These are phyloP conservation scores for Salix arbutifolia DNA, from an alignment of 345 rosid species.

Conservation along the genomic window DNA sequence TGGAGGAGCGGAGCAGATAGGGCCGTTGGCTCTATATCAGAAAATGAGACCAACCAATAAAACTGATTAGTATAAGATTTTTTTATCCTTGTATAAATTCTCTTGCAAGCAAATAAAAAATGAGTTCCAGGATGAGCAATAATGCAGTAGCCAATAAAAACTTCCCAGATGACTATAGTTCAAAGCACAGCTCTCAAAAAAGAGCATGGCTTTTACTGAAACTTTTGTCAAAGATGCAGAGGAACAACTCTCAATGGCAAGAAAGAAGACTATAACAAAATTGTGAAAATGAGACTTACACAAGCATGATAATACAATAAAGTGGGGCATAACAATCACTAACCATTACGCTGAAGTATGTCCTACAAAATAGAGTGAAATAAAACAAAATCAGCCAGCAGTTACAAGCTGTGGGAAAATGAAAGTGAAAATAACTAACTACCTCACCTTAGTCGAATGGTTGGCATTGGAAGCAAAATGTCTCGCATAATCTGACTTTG, in stretches of 20 bases:
- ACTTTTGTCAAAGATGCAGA: neutral
- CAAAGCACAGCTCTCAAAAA: neutral
- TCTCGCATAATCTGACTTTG: constrained; percentile 22
- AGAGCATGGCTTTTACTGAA: neutral
- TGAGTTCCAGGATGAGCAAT: neutral
- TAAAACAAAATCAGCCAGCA: constrained; percentile 23
- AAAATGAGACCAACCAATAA: neutral
- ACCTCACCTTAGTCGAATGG: constrained; percentile 30
- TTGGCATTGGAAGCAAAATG: constrained; percentile 21
- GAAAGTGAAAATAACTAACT: neutral
- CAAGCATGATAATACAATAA: neutral
- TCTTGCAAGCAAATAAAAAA: neutral
- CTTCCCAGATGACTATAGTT: neutral
- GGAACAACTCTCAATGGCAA: neutral
- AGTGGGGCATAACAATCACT: constrained; percentile 19
- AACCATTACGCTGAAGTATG: constrained; percentile 47
- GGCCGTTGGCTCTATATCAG: neutral
- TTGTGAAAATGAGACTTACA: neutral
- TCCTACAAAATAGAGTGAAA: constrained; percentile 40
- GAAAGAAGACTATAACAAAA: neutral
- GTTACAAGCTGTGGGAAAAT: neutral
- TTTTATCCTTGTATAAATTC: neutral
- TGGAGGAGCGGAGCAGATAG: neutral
- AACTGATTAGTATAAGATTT: neutral
- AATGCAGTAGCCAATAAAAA: neutral